Base-by-base conservation (phyloP, 148 eudicot genomes). In the Rhododendron mucronatum region DNA sequence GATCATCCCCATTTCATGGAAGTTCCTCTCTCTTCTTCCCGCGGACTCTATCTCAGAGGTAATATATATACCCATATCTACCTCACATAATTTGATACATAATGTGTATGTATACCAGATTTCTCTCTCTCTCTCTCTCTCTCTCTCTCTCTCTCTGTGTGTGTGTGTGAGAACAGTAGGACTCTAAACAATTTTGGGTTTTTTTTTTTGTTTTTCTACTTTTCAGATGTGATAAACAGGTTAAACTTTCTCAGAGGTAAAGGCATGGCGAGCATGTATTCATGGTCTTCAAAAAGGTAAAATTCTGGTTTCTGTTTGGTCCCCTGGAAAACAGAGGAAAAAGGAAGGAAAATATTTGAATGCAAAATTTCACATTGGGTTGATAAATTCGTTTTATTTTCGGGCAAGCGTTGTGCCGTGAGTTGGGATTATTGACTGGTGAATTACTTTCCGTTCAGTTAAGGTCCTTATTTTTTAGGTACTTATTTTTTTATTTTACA, bases 1-100 rank as follows among this genome's bases (percentile, higher is more conserved):
- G 86, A 91, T 45, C 92, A 91, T 44, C 92, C 92, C 35, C 92
- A 91, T 87, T 89, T 91, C 83, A 84, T 89, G 51, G 91, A 91
- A 82, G 91, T 91, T 69, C 84, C 91, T 78, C 87, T 89, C 76
- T 87, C 92, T 75, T 90, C 88, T 81, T 71, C 92, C 53, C 57
- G 87, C 7, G 92, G 89, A 26, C 92, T 91, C 48, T 82, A 87
- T 82, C 91, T 91, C 67, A 76, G 65, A 84, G 92, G 92, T 90
- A 87, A 67, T n/a, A 21, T 3, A 51, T 13, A 51, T 1, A 20
- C 10, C 71, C 71, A n/a, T n/a, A 23, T 23, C 71, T 65, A 61
- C 65, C 67, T 21, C 26, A 23, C 67, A 61, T 23, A n/a, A 63
- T n/a, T 61, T n/a, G 14, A 30, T 14, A 11, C 20, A 33, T n/a